phyloP scores from a whole-genome alignment of 768 basidiomycete genomes.

The Phaffia australis region DNA sequence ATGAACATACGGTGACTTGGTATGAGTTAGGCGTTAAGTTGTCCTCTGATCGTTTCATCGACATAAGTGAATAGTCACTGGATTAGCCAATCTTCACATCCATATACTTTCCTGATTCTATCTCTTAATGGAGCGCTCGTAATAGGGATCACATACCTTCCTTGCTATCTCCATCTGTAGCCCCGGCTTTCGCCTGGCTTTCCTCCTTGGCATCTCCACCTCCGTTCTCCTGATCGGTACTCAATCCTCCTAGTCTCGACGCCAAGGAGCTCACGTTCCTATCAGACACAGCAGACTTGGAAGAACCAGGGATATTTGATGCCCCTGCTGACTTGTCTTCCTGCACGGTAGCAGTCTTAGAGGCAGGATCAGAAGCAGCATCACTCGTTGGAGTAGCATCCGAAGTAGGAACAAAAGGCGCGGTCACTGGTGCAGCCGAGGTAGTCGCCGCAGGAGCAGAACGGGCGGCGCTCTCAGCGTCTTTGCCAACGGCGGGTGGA shows the following conservation, averaged over 20 bases:
- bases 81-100: background rate
- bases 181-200: background rate
- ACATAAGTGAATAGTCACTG: background rate
- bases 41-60: constrained; percentile 2
- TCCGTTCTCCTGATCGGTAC: background rate
- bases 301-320: background rate
- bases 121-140: no score
- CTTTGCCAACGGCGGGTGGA: background rate
- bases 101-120: background rate
- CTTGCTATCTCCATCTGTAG: constrained; percentile 5
- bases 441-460: background rate
- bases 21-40: constrained; percentile 22
- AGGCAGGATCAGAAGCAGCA: background rate
- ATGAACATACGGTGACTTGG: constrained; percentile 18
- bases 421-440: background rate
- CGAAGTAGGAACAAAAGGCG: background rate
- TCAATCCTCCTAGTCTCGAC: constrained; percentile 17
- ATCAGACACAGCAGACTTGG: constrained; percentile 2
- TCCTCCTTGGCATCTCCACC: constrained; percentile 7
- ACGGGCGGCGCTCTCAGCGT: constrained; percentile 17
- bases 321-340: constrained; percentile 1
- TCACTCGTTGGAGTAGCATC: background rate
- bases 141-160: background rate
- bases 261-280: constrained; percentile 23
- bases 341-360: background rate